A percentile compares a stretch with the other conserved stretches of the same genome.
These are phyloP conservation scores for Globisporangium cylindrosporum DNA, from an alignment of 352 stramenopile genomes.

Conservation along the genomic window DNA sequence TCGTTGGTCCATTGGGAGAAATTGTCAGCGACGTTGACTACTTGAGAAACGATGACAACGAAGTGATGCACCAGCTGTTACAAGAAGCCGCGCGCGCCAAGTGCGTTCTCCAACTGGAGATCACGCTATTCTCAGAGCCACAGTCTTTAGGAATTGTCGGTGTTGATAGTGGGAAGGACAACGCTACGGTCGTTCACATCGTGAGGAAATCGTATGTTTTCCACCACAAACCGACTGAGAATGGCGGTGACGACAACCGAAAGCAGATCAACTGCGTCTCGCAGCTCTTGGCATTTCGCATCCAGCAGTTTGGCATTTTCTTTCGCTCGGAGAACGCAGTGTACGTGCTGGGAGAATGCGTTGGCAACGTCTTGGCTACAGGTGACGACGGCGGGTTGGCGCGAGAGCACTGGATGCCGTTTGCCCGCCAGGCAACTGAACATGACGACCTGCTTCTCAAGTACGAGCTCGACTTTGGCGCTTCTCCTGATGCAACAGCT, in stretches of 20 bases:
- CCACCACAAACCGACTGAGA: constrained; percentile 25
- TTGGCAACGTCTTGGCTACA: background rate
- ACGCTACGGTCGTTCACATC: constrained; percentile 7
- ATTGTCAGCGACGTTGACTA: background rate
- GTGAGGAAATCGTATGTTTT: constrained; percentile 42
- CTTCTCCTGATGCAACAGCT: background rate
- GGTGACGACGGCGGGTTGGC: background rate
- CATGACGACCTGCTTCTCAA: constrained; percentile 24
- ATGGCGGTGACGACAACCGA: background rate
- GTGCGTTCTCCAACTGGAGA: constrained; percentile 17
- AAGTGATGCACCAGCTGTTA: constrained; percentile 19
- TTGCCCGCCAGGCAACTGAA: constrained; percentile 18
- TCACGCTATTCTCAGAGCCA: background rate
- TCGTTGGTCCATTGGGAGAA: constrained; percentile 1
- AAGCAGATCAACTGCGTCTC: constrained; percentile 6
- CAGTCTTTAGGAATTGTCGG: background rate
- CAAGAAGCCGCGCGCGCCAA: constrained; percentile 20
- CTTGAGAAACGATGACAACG: constrained; percentile 20
- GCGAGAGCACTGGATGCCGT: constrained; percentile 27
- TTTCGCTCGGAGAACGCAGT: constrained; percentile 25
- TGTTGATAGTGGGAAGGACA: background rate
- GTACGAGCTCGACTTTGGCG: constrained; percentile 24
- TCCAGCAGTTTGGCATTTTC: constrained; percentile 35
- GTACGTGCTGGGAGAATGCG: constrained; percentile 13
- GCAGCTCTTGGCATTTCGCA: constrained; percentile 20